Conservation (phyloP, 495 filamentous ascomycete genomes). For the Tuber brumale region DNA sequence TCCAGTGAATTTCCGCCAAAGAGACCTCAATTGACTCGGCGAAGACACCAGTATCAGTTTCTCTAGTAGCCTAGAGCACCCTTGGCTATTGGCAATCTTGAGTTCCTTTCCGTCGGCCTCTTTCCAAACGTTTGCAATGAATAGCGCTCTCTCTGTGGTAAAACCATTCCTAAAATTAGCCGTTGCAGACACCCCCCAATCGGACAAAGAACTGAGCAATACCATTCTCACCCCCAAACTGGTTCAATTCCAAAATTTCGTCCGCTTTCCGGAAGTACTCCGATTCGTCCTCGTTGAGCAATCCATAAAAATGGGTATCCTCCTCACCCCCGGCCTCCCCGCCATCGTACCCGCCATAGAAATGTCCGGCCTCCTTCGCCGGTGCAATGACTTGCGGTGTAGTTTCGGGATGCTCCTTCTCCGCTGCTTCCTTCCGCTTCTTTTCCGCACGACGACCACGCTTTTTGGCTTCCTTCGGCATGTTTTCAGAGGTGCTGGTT, state of each 20-base stretch:
- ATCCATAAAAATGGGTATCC: constrained; percentile 71
- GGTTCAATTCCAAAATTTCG: constrained; percentile 78
- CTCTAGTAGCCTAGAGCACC: constrained; percentile 89
- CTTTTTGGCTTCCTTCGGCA: constrained; percentile 60
- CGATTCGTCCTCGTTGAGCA: constrained; percentile 81
- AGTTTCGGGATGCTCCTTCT: constrained; percentile 43
- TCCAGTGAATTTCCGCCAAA: constrained; percentile 78
- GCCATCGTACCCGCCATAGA: constrained; percentile 27
- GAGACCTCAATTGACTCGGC: constrained; percentile 68
- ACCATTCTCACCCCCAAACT: constrained; percentile 64
- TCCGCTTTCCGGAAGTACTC: constrained; percentile 89
- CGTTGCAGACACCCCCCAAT: neutral
- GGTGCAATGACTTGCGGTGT: neutral
- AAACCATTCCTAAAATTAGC: neutral
- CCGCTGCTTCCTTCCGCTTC: constrained; percentile 46
- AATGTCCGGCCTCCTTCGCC: constrained; percentile 42
- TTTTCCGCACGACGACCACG: constrained; percentile 61
- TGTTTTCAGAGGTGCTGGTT: constrained; percentile 28
- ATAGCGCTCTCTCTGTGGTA: constrained; percentile 58
- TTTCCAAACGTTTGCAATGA: constrained; percentile 74
- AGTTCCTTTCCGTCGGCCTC: constrained; percentile 88
- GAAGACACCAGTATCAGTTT: constrained; percentile 76
- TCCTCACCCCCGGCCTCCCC: constrained; percentile 23
- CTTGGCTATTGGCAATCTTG: constrained; percentile 91
- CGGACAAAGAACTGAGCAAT: neutral